Evolutionary conservation across 139 green algal species (phyloP), one percentile per base, ranked within the genome.

Genomic region (Ostreobium quekettii): DNA sequence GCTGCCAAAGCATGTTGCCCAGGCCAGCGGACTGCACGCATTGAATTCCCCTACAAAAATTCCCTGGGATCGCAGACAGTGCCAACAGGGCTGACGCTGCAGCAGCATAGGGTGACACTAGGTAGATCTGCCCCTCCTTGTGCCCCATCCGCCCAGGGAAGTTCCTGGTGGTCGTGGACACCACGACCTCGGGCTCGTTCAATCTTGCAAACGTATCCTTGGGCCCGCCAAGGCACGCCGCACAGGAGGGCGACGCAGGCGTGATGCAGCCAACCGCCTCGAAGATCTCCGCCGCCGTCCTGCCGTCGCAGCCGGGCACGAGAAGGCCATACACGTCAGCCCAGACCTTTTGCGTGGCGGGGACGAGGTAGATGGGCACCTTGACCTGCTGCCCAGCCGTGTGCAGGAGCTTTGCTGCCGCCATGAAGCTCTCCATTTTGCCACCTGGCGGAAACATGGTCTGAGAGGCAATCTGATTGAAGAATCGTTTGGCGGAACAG

Each of bases 91-190:
- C 91, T 0, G 85, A 95, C 1, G 91, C 89, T 24, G 91, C 91
- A 4, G 91, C 92, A 1, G 91, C 97, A 77, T 83, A 97, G 29
- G 91, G 91, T 1, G 85, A 95, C 0, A 91, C 91, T 38, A 97
- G 78, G 81, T 96, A 97, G 35, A 97, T 86, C 78, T 96, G 83
- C 11, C 88, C 91, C 71, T 97, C 90, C 79, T 97, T 97, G 84
- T 97, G 85, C 1, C 91, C 91, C 91, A 97, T 97, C 56, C 91
- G 82, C n/a, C 91, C 91, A 2, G 91, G 92, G 87, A 97, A 97
- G 72, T 97, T 97, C 68, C 91, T 84, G 81, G 97, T 97, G 66
- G 91, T 97, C 28, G 92, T 97, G 26, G 87, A 96, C 22, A 97
- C 91, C 70, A 87, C 95, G 53, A 95, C 83, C 79, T 95, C 77